Evolutionary conservation across 495 filamentous ascomycete genomes (phyloP).

Genomic region (Podospora conica): DNA sequence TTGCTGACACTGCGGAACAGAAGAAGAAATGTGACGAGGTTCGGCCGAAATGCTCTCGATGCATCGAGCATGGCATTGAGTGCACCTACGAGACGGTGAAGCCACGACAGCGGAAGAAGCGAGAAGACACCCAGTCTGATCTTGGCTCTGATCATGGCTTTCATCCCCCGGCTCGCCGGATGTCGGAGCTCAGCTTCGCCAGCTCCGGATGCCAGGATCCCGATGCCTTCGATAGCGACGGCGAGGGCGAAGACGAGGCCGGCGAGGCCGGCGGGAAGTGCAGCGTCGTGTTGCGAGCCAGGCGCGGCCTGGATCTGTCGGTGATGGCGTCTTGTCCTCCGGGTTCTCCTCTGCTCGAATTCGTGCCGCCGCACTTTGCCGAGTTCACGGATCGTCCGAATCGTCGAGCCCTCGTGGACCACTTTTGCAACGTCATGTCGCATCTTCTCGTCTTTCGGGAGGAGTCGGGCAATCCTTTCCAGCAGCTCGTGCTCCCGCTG

Average conservation of each 20-base stretch:
- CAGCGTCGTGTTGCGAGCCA: slow-evolving; percentile 14
- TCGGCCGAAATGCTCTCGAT: slow-evolving; percentile 53
- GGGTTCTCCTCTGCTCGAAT: slow-evolving; percentile 44
- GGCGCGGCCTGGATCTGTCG: slow-evolving; percentile 32
- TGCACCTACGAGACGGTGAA: slow-evolving; percentile 54
- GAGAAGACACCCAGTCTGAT: slow-evolving; percentile 20
- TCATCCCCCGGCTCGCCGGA: slow-evolving; percentile 7
- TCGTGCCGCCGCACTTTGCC: slow-evolving; percentile 45
- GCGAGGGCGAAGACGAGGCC: background rate
- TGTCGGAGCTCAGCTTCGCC: slow-evolving; percentile 18
- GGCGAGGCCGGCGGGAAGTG: background rate
- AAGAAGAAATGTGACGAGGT: slow-evolving; percentile 64
- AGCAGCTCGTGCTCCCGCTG: slow-evolving; percentile 54
- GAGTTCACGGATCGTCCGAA: slow-evolving; percentile 52
- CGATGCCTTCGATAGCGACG: background rate
- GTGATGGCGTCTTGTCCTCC: slow-evolving; percentile 45
- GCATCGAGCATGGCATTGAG: slow-evolving; percentile 44
- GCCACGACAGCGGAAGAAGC: slow-evolving; percentile 50
- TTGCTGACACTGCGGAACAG: slow-evolving; percentile 22
- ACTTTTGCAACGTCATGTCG: slow-evolving; percentile 58
- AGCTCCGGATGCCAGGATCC: slow-evolving; percentile 8
- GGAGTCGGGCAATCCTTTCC: slow-evolving; percentile 56
- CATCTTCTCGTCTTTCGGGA: slow-evolving; percentile 60
- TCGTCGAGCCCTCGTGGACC: slow-evolving; percentile 51
- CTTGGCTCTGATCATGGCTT: slow-evolving; percentile 2